Base-by-base conservation (phyloP, 441 rosid species). In the Viola pubescens region DNA sequence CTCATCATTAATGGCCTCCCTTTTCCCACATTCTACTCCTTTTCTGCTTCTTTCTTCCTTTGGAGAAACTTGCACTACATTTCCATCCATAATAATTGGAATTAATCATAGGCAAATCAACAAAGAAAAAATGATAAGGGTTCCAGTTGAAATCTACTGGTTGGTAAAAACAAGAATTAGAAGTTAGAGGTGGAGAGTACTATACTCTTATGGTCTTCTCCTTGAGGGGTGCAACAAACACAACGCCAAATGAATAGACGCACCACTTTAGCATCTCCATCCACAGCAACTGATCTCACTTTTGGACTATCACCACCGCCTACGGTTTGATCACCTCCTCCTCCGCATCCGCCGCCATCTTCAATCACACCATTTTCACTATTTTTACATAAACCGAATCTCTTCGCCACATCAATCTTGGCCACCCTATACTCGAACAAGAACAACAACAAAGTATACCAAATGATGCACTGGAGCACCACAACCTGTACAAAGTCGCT, bases 361-460 rank as follows among this genome's bases (percentile, higher is more conserved):
- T 26, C 34, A 26, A 26, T 26, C 34, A 26, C 34, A 26, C 34
- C 34, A 26, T 26, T 48, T 0, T 19, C 16, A 9, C 52, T 48
- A 19, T 19, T 48, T 7, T 19, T 13, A 0, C 52, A n/a, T 19
- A 14, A 14, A 6, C 16, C 16, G 52, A 51, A 51, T 34, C 2
- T 51, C 54, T 51, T 40, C 44, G 58, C 1, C 38, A 68, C n/a
- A n/a, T 5, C 51, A 14, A 56, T 54, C 56, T 59, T 62, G 10
- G 75, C 70, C 51, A 34, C 75, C 48, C 71, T 62, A 44, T 62
- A 71, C 40, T 71, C 75, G 50, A 71, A 66, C 68, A 71, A 47
- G 43, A 71, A 66, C 10, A 66, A 47, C 48, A 71, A 47, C 41
- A 71, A 47, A 44, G 71, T 71, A 37, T 71, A 71, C 75, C 71